Evolutionary conservation across 768 basidiomycete species (phyloP).

Genomic region (Pleurotus salmoneostramineus): DNA sequence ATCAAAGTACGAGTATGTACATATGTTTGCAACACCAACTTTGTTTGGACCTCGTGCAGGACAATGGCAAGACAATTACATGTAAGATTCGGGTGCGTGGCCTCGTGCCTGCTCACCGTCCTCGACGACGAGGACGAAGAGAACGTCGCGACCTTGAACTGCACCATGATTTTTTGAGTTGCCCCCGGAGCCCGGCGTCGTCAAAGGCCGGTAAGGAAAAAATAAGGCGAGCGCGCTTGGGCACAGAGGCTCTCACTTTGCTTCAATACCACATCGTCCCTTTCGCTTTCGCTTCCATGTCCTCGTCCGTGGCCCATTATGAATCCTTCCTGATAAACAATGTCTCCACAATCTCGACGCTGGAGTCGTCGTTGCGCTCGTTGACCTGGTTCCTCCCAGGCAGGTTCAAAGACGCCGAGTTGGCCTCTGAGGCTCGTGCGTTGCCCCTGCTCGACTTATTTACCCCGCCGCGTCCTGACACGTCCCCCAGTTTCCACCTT

Average conservation of each 20-base stretch:
- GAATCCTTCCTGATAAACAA: slow-evolving; percentile 84
- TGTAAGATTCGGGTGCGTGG: no score
- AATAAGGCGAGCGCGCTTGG: no score
- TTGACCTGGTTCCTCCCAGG: slow-evolving; percentile 96
- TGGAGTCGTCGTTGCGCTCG: slow-evolving; percentile 86
- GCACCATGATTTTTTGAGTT: no score
- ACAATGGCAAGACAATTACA: not conserved
- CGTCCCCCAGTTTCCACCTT: slow-evolving; percentile 70
- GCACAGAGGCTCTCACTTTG: slow-evolving; percentile 7
- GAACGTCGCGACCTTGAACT: no score
- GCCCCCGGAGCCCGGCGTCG: no score
- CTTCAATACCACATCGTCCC: slow-evolving; percentile 8
- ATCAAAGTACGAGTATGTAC: not conserved
- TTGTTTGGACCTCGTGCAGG: slow-evolving; percentile 7
- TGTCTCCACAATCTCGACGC: slow-evolving; percentile 77
- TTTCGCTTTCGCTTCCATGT: slow-evolving; percentile 37
- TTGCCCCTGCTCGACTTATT: slow-evolving; percentile 7
- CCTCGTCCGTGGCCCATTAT: slow-evolving; percentile 65
- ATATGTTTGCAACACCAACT: slow-evolving; percentile 3
- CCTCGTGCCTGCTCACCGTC: no score
- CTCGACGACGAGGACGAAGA: no score
- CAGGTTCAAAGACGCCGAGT: slow-evolving; percentile 94
- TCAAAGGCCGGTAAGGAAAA: no score
- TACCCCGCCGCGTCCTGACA: slow-evolving; percentile 11
- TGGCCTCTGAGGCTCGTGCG: slow-evolving; percentile 89